Conservation (phyloP, 352 stramenopile species). For the Pythium diclinum region DNA sequence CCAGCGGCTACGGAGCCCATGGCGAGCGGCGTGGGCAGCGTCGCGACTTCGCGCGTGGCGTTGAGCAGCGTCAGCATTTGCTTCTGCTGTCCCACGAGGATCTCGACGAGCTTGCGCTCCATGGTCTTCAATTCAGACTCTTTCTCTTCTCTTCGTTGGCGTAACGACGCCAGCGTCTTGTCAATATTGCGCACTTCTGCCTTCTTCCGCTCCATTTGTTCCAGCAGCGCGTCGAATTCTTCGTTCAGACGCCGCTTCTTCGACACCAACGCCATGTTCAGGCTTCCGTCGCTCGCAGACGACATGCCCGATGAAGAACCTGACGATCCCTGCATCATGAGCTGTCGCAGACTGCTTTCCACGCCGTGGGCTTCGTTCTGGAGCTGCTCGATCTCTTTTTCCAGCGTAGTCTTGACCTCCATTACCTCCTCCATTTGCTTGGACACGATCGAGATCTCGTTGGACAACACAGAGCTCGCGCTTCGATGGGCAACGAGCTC, state of each 20-base stretch:
- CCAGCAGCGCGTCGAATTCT: slow-evolving; percentile 73
- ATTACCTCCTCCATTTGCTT: slow-evolving; percentile 78
- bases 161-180: slow-evolving; percentile 56
- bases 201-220: slow-evolving; percentile 72
- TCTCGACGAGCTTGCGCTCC: slow-evolving; percentile 80
- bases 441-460: slow-evolving; percentile 66
- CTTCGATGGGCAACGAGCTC: slow-evolving; percentile 74
- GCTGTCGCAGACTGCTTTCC: slow-evolving; percentile 51
- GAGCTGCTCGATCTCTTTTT: slow-evolving; percentile 55
- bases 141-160: slow-evolving; percentile 58
- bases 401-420: slow-evolving; percentile 51
- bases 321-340: slow-evolving; percentile 48
- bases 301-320: slow-evolving; percentile 17
- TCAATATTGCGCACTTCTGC: slow-evolving; percentile 53
- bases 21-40: slow-evolving; percentile 16
- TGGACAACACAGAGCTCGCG: slow-evolving; percentile 64
- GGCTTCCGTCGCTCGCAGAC: slow-evolving; percentile 14
- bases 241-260: slow-evolving; percentile 83
- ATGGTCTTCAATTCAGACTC: slow-evolving; percentile 71
- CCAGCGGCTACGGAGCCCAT: background rate
- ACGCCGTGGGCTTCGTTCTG: slow-evolving; percentile 56
- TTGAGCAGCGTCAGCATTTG: slow-evolving; percentile 59
- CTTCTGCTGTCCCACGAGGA: slow-evolving; percentile 83
- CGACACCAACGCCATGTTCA: slow-evolving; percentile 64
- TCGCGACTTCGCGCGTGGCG: slow-evolving; percentile 35